Evolutionary conservation across 228 moss, liverwort and hornwort species (phyloP).

Genomic region (Sphagnum fallax): DNA sequence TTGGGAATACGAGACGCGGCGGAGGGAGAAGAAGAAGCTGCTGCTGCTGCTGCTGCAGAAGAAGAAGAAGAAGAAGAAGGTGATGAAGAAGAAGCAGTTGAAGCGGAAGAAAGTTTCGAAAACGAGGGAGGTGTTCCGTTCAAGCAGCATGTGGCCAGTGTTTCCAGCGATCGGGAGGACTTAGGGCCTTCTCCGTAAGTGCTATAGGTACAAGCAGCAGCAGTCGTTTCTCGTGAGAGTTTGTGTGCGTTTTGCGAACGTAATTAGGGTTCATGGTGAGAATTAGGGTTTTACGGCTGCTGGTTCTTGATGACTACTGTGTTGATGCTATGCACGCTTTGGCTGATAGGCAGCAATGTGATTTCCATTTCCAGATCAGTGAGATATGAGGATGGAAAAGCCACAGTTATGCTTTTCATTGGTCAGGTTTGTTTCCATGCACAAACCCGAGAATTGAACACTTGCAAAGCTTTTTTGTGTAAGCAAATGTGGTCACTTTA

Average conservation of each 20-base stretch:
- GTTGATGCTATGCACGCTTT: no score
- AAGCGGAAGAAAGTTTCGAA: neutral
- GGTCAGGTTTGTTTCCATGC: conserved; percentile 28
- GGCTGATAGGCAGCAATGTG: neutral
- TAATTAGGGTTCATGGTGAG: neutral
- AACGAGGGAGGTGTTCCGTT: no score
- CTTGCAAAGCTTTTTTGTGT: neutral
- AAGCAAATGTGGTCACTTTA: neutral
- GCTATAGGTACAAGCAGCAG: neutral
- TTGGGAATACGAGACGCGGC: conserved; percentile 6
- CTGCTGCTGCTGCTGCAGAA: neutral
- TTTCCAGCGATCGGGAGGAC: no score
- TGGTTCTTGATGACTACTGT: neutral
- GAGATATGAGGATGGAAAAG: conserved; percentile 22
- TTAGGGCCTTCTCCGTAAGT: conserved; percentile 28
- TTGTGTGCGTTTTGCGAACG: neutral
- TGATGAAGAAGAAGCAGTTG: conserved; percentile 6
- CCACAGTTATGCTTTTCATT: conserved; percentile 32
- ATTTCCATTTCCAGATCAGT: conserved; percentile 28
- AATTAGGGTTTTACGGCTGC: conserved; percentile 1
- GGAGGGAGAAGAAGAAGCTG: conserved; percentile 10
- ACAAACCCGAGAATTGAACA: no score
- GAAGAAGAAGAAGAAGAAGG: conserved; percentile 5
- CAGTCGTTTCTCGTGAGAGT: neutral
- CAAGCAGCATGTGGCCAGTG: no score